Conservation (phyloP, 2,329 filamentous ascomycete species). For the Falciphora oryzae region DNA sequence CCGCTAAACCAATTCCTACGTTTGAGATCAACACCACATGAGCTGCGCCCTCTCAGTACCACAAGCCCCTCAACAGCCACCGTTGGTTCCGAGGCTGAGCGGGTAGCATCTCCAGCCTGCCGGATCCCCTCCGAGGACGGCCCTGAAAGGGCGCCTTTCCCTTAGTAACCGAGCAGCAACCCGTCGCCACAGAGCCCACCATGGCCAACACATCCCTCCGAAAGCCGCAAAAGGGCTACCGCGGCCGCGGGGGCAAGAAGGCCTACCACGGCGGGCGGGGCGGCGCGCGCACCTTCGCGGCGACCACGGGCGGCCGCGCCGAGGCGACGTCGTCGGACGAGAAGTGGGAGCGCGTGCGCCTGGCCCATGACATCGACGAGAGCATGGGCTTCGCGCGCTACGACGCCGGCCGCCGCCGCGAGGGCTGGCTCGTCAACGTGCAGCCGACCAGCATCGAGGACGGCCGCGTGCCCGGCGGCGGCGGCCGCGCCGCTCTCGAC, state of each 20-base stretch:
- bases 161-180: background rate
- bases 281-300: slow-evolving; percentile 70
- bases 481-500: slow-evolving; percentile 84
- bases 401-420: slow-evolving; percentile 75
- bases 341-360: slow-evolving; percentile 76
- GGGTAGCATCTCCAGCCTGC: background rate
- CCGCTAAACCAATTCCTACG: background rate
- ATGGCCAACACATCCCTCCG: slow-evolving; percentile 58
- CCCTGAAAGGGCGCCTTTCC: background rate
- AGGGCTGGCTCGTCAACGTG: slow-evolving; percentile 92
- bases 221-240: slow-evolving; percentile 58
- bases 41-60: background rate
- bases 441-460: slow-evolving; percentile 86
- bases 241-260: slow-evolving; percentile 57
- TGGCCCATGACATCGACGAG: slow-evolving; percentile 89
- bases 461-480: slow-evolving; percentile 74
- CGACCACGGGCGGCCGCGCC: slow-evolving; percentile 57
- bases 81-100: background rate
- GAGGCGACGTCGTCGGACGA: slow-evolving; percentile 92
- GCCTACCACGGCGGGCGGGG: slow-evolving; percentile 65
- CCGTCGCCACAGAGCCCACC: slow-evolving; percentile 10
- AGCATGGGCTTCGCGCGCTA: slow-evolving; percentile 89
- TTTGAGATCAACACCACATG: background rate
- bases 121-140: background rate
- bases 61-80: background rate